Evolutionary conservation across 176 grass and related monocot species (phyloP).

Genomic region (Aegilops longissima): DNA sequence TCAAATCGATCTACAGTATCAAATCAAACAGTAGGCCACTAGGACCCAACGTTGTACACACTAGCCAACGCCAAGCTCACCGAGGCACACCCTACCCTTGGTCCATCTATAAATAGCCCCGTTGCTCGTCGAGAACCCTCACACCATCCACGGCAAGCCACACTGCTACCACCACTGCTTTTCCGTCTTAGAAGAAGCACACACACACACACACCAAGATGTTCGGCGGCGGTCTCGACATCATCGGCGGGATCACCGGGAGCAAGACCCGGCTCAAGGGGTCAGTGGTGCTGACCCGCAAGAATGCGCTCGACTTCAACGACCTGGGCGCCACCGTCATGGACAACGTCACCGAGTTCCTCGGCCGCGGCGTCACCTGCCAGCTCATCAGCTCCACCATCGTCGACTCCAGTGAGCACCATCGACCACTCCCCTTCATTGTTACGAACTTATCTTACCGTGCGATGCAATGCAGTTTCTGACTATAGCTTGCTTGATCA

Average conservation of each 20-base stretch:
- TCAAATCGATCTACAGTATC: neutral
- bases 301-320: constrained; percentile 56
- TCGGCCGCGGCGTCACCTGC: constrained; percentile 39
- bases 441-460: neutral
- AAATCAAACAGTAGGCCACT: too few relatives aligned
- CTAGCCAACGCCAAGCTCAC: too few relatives aligned
- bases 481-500: neutral
- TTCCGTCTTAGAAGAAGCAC: neutral
- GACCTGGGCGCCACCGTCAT: constrained; percentile 38
- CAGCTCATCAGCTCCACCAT: constrained; percentile 57
- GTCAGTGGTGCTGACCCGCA: constrained; percentile 46
- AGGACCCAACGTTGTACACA: too few relatives aligned
- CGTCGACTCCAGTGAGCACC: constrained; percentile 35
- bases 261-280: constrained; percentile 18
- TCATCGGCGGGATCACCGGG: neutral
- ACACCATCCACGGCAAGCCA: neutral
- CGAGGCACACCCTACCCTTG: neutral
- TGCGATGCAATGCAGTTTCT: neutral
- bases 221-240: neutral
- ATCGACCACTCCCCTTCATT: too few relatives aligned
- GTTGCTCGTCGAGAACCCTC: neutral
- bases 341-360: constrained; percentile 42
- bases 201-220: neutral
- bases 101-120: neutral
- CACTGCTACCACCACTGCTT: neutral